phyloP scores from a whole-genome alignment of 441 rosid genomes.

The Sinapis alba region DNA sequence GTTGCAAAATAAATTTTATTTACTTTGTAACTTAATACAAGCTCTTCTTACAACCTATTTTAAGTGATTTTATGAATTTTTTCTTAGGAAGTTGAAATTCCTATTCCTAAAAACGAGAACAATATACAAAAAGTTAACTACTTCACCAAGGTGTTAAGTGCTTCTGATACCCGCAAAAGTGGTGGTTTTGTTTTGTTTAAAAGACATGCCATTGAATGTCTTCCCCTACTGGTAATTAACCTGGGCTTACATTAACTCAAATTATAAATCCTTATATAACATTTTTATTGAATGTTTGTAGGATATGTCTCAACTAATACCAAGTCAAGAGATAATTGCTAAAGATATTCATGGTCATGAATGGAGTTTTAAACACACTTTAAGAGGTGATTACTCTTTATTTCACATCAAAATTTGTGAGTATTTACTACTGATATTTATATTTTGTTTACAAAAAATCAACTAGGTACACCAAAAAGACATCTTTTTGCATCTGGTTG shows the following conservation, averaged over 20 bases:
- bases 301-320: neutral
- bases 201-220: slow-evolving; percentile 55
- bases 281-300: neutral
- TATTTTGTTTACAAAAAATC: neutral
- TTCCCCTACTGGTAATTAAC: slow-evolving; percentile 37
- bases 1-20: neutral
- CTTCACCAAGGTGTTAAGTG: slow-evolving; percentile 52
- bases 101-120: slow-evolving; percentile 31
- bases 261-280: neutral
- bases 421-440: neutral
- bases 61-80: neutral
- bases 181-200: slow-evolving; percentile 53
- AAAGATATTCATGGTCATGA: neutral
- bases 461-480: neutral
- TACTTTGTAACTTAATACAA: neutral
- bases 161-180: slow-evolving; percentile 50
- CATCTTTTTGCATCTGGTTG: neutral
- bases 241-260: neutral
- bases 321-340: neutral
- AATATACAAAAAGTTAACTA: slow-evolving; percentile 36
- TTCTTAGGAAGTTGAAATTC: slow-evolving; percentile 40
- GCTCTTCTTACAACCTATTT: neutral
- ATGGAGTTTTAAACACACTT: neutral
- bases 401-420: neutral
- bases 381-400: neutral